Evolutionary conservation across 305 asterid species (phyloP).

Genomic region (Plantago coronopus): DNA sequence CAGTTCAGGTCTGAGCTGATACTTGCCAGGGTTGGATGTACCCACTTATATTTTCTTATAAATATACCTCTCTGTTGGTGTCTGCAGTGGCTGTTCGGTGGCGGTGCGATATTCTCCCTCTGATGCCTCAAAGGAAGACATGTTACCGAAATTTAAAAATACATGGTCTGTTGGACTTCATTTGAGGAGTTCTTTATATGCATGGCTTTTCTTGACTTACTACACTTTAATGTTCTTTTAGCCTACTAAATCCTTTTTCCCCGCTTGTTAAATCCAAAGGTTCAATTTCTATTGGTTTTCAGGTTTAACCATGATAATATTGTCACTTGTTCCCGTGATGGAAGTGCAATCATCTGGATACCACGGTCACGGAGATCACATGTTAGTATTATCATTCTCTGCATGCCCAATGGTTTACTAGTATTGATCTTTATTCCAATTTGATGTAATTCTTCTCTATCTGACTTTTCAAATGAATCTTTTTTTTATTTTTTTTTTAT

Average conservation of each 20-base stretch:
- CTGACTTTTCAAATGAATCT: constrained; percentile 11
- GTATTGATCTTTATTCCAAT: constrained; percentile 12
- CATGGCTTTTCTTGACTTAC: background rate
- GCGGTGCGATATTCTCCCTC: constrained; percentile 53
- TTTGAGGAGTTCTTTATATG: constrained; percentile 4
- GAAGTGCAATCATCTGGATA: constrained; percentile 98
- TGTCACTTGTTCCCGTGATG: constrained; percentile 99
- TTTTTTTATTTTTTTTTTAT: constrained; percentile 23
- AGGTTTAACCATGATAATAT: constrained; percentile 97
- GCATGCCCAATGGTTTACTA: constrained; percentile 12
- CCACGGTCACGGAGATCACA: constrained; percentile 97
- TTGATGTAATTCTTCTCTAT: constrained; percentile 14
- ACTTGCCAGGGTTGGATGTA: constrained; percentile 11
- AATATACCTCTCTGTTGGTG: constrained; percentile 20
- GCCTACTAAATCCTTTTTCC: constrained; percentile 10
- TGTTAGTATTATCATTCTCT: constrained; percentile 42
- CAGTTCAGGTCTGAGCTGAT: constrained; percentile 83
- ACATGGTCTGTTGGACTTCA: constrained; percentile 57
- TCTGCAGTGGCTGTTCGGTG: constrained; percentile 90
- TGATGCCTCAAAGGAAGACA: constrained; percentile 73
- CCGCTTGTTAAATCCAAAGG: constrained; percentile 5
- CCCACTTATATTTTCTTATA: constrained; percentile 20
- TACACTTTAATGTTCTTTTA: background rate
- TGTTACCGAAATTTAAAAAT: constrained; percentile 71
- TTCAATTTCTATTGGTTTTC: constrained; percentile 28